Percentiles rank a stretch among this genome's conserved stretches.
phyloP scores from a whole-genome alignment of 768 basidiomycete species.

The Termitomyces sp. region DNA sequence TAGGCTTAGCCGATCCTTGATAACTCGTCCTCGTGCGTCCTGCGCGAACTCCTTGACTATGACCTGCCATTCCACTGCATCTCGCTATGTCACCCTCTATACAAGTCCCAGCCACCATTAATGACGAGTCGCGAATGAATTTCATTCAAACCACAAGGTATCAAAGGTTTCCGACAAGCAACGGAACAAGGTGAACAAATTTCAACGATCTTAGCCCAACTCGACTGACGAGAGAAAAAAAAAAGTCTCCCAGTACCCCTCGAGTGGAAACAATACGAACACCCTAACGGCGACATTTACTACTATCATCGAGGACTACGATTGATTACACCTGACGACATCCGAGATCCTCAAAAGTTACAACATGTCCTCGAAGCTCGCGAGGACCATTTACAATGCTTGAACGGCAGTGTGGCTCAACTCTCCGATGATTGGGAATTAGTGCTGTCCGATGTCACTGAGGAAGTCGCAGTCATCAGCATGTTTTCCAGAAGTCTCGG shows the following conservation, averaged over 20 bases:
- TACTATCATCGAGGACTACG: constrained; percentile 34
- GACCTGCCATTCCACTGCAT: constrained; percentile 7
- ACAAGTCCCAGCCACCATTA: not conserved
- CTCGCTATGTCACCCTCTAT: constrained; percentile 11
- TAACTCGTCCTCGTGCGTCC: constrained; percentile 15
- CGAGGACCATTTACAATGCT: constrained; percentile 33
- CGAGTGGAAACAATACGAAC: constrained; percentile 33
- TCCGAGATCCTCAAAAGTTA: constrained; percentile 30
- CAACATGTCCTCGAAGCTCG: constrained; percentile 31
- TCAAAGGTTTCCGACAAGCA: constrained; percentile 15
- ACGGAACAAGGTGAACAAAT: constrained; percentile 13
- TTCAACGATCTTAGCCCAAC: not conserved
- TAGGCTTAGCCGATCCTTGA: constrained; percentile 21
- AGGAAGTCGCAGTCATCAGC: constrained; percentile 30
- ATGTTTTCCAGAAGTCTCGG: constrained; percentile 34
- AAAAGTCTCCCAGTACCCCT: constrained; percentile 15
- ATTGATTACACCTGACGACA: constrained; percentile 38
- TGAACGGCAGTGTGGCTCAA: constrained; percentile 25
- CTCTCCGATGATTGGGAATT: constrained; percentile 40
- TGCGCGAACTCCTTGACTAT: constrained; percentile 11
- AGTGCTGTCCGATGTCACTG: constrained; percentile 35
- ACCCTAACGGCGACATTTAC: constrained; percentile 46
- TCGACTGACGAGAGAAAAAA: not conserved
- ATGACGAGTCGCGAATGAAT: constrained; percentile 13
- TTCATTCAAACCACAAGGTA: constrained; percentile 20